Conservation (phyloP, 768 basidiomycete genomes). For the Mrakia gelida region DNA sequence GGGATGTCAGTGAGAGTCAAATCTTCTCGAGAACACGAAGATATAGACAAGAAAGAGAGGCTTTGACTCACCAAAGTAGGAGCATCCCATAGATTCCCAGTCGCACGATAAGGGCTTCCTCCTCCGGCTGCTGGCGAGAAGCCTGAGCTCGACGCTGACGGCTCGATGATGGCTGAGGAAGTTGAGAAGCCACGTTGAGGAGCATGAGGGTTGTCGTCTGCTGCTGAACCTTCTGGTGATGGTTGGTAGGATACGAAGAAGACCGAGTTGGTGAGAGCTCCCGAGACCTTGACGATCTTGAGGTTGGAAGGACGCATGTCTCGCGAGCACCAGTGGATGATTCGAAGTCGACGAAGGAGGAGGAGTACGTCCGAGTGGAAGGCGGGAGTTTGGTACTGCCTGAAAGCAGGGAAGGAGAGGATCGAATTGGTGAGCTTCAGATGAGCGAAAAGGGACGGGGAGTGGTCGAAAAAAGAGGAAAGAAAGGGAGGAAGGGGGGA, state of each 20-base stretch:
- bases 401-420: not conserved
- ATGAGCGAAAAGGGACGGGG: slow-evolving; percentile 4
- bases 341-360: slow-evolving; percentile 25
- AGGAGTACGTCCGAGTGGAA: slow-evolving; percentile 13
- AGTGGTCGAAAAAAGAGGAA: slow-evolving; percentile 35
- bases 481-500: not conserved
- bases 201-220: not conserved
- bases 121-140: slow-evolving; percentile 2
- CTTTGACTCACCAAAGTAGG: slow-evolving; percentile 27
- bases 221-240: not conserved
- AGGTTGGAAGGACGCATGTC: slow-evolving; percentile 45
- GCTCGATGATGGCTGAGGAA: not conserved
- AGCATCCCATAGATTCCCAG: slow-evolving; percentile 13
- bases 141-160: not conserved
- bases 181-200: slow-evolving; percentile 9
- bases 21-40: not conserved
- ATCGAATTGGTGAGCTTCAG: not conserved
- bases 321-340: slow-evolving; percentile 43
- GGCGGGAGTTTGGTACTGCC: slow-evolving; percentile 7
- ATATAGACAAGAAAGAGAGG: not conserved
- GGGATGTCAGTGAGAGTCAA: not conserved
- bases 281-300: slow-evolving; percentile 74
- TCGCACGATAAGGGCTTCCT: not conserved
- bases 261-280: slow-evolving; percentile 90
- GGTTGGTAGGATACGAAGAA: slow-evolving; percentile 80